A percentile compares a stretch with the other conserved stretches of the same genome.
These are phyloP conservation scores for Echites panduratus DNA, from an alignment of 257 asterid species.

Conservation along the genomic window DNA sequence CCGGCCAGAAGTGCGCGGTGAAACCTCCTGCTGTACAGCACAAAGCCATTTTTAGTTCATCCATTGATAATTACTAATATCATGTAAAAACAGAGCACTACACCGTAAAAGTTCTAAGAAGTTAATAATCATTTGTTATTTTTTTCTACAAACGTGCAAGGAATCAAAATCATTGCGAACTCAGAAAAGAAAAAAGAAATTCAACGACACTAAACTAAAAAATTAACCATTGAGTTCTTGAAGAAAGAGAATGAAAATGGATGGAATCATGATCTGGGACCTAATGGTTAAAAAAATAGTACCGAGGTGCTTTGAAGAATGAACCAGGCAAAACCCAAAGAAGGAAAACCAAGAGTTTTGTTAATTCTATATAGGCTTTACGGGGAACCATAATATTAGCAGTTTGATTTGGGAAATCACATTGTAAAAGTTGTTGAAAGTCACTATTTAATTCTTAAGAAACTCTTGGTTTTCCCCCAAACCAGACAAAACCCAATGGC, in stretches of 20 bases:
- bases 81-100: neutral
- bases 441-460: conserved; percentile 38
- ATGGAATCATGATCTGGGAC: conserved; percentile 19
- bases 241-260: conserved; percentile 6
- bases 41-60: neutral
- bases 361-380: conserved; percentile 11
- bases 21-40: conserved; percentile 80
- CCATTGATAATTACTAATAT: neutral
- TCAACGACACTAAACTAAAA: neutral
- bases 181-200: neutral
- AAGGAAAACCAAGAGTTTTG: conserved; percentile 1
- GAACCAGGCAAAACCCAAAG: conserved; percentile 23
- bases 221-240: neutral
- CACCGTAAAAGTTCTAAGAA: conserved; percentile 8
- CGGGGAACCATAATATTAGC: conserved; percentile 30
- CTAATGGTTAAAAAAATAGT: neutral
- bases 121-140: neutral
- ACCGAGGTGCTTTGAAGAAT: conserved; percentile 1
- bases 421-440: conserved; percentile 18
- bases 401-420: conserved; percentile 16
- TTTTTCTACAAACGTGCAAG: conserved; percentile 14
- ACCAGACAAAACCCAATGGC: conserved; percentile 13
- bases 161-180: conserved; percentile 20
- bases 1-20: conserved; percentile 97
- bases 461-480: conserved; percentile 35